Conservation (phyloP, 768 basidiomycete species). For the Lyophyllum shimeji region DNA sequence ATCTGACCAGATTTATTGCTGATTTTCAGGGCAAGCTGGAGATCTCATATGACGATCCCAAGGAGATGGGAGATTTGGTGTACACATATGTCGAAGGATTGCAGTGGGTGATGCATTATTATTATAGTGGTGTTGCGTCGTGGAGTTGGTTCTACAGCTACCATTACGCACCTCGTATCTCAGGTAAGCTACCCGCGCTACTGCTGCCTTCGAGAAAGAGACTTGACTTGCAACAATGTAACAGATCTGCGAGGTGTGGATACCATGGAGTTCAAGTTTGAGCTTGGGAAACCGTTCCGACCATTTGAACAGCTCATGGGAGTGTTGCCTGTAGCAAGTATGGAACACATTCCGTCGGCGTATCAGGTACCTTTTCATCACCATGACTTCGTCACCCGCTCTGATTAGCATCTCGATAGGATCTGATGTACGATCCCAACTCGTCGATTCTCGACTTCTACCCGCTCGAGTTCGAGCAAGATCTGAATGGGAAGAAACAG, state of each 20-base stretch:
- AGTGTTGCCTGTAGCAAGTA: constrained; percentile 89
- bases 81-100: constrained; percentile 90
- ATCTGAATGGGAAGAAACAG: constrained; percentile 96
- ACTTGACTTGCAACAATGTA: neutral
- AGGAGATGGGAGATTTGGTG: constrained; percentile 67
- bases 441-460: constrained; percentile 96
- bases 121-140: constrained; percentile 94
- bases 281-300: constrained; percentile 84
- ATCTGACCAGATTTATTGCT: neutral
- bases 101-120: constrained; percentile 99
- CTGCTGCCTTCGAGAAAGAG: neutral
- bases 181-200: constrained; percentile 52
- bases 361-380: constrained; percentile 58
- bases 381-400: neutral
- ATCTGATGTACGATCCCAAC: constrained; percentile 81
- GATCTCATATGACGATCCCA: constrained; percentile 69
- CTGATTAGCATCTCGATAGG: constrained; percentile 42
- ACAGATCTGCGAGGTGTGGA: constrained; percentile 67
- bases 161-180: constrained; percentile 95
- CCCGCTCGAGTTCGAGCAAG: constrained; percentile 85
- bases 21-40: constrained; percentile 75
- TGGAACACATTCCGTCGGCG: constrained; percentile 82
- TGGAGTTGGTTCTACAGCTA: constrained; percentile 99
- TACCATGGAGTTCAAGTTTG: constrained; percentile 82
- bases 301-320: constrained; percentile 99